phyloP scores from a whole-genome alignment of 257 asterid genomes.

The Galeopsis tetrahit region DNA sequence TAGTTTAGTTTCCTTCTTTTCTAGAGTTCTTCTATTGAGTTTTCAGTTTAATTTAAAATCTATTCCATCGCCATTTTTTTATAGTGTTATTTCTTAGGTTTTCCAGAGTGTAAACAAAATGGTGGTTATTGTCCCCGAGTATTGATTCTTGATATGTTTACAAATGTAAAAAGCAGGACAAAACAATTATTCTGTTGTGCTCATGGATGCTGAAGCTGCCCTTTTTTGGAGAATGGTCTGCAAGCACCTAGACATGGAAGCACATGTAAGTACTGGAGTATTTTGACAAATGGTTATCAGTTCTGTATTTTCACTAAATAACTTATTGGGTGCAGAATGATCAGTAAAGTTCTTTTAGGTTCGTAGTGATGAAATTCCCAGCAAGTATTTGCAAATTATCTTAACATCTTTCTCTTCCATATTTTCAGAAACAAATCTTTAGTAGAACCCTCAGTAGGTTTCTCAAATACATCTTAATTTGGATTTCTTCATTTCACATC shows the following conservation, averaged over 20 bases:
- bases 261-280: constrained; percentile 79
- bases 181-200: constrained; percentile 49
- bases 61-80: neutral
- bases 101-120: neutral
- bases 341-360: neutral
- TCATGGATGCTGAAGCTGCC: constrained; percentile 89
- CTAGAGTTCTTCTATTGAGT: constrained; percentile 4
- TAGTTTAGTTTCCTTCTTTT: neutral
- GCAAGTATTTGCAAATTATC: neutral
- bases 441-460: neutral
- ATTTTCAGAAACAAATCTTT: neutral
- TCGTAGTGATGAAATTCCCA: constrained; percentile 6
- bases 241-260: constrained; percentile 74
- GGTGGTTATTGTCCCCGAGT: neutral
- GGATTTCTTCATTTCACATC: neutral
- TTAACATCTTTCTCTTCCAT: neutral
- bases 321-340: neutral
- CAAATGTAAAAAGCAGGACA: constrained; percentile 47
- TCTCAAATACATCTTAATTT: neutral
- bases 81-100: neutral
- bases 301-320: constrained; percentile 11
- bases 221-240: constrained; percentile 89
- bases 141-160: constrained; percentile 13
- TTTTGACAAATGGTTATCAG: constrained; percentile 3
- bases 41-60: neutral